phyloP scores from a whole-genome alignment of 2,329 filamentous ascomycete species.

The Phyllosticta capitalensis region DNA sequence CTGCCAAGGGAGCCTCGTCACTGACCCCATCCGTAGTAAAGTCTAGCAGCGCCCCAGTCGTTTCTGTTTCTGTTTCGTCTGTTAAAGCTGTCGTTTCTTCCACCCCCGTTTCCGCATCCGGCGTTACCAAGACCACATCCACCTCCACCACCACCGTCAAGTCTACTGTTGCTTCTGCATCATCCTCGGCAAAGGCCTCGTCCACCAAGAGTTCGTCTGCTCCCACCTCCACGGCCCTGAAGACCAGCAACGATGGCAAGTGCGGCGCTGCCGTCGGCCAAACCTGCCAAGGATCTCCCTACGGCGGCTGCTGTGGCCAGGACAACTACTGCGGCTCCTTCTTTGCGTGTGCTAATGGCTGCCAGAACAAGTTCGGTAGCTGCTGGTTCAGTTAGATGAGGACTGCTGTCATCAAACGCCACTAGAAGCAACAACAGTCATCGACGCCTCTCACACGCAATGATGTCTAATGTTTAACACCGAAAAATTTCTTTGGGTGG shows the following conservation, averaged over 20 bases:
- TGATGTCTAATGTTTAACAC: not conserved
- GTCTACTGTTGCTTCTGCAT: not conserved
- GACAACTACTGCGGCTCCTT: constrained; percentile 18
- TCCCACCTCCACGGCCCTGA: constrained; percentile 10
- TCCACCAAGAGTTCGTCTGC: constrained; percentile 11
- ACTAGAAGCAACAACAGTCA: too few species aligned
- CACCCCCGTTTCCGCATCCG: constrained; percentile 10
- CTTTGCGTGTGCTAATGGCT: constrained; percentile 24
- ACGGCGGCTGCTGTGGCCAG: constrained; percentile 20
- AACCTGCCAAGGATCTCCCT: constrained; percentile 10
- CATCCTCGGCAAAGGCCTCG: not conserved
- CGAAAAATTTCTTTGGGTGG: not conserved
- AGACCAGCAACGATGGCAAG: constrained; percentile 18
- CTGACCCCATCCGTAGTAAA: constrained; percentile 9
- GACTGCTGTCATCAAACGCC: too few species aligned
- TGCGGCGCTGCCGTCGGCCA: constrained; percentile 16
- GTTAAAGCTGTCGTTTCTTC: constrained; percentile 2
- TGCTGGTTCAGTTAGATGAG: not conserved
- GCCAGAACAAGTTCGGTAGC: constrained; percentile 23
- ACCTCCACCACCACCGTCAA: constrained; percentile 2
- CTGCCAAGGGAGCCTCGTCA: not conserved
- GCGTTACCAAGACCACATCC: constrained; percentile 14
- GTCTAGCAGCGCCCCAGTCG: not conserved
- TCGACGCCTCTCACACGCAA: not conserved
- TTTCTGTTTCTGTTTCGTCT: constrained; percentile 10